Evolutionary conservation across 2,329 filamentous ascomycete species (phyloP).

Genomic region (Calycina herbarum): DNA sequence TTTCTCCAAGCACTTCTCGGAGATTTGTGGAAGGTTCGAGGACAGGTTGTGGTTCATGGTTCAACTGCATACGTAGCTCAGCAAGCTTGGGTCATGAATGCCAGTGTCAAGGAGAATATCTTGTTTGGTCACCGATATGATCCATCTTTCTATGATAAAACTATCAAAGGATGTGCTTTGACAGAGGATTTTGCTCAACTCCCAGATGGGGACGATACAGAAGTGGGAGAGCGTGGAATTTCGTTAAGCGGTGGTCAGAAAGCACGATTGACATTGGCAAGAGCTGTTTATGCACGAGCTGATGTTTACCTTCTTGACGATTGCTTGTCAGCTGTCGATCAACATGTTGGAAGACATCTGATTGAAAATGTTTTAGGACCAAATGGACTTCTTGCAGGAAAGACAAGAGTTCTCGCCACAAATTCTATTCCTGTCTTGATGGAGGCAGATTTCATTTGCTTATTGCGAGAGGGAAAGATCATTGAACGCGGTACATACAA

Average conservation of each 20-base stretch:
- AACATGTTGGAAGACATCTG: slow-evolving; percentile 91
- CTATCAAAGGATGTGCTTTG: slow-evolving; percentile 86
- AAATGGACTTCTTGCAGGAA: slow-evolving; percentile 76
- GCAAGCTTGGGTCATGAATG: slow-evolving; percentile 95
- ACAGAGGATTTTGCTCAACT: slow-evolving; percentile 87
- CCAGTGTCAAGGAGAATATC: slow-evolving; percentile 95
- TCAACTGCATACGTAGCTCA: slow-evolving; percentile 89
- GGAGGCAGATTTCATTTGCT: slow-evolving; percentile 84
- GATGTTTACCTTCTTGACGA: slow-evolving; percentile 96
- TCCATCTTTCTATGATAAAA: slow-evolving; percentile 89
- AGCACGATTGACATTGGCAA: slow-evolving; percentile 84
- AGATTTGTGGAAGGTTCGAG: slow-evolving; percentile 86
- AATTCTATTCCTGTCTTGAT: slow-evolving; percentile 91
- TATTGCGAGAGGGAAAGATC: slow-evolving; percentile 80
- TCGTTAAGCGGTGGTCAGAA: slow-evolving; percentile 96
- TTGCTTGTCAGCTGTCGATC: slow-evolving; percentile 94
- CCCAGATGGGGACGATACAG: slow-evolving; percentile 93
- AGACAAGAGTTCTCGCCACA: slow-evolving; percentile 90
- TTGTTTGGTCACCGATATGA: slow-evolving; percentile 95
- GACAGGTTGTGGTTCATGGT: slow-evolving; percentile 79
- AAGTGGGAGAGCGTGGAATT: slow-evolving; percentile 95
- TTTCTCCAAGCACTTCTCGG: slow-evolving; percentile 85
- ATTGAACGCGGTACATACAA: slow-evolving; percentile 87
- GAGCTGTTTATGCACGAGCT: slow-evolving; percentile 94
- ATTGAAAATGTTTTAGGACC: slow-evolving; percentile 91